These are phyloP conservation scores for Gnomoniopsis smithogilvyi DNA, from an alignment of 2,329 filamentous ascomycete species.

Conservation along the genomic window DNA sequence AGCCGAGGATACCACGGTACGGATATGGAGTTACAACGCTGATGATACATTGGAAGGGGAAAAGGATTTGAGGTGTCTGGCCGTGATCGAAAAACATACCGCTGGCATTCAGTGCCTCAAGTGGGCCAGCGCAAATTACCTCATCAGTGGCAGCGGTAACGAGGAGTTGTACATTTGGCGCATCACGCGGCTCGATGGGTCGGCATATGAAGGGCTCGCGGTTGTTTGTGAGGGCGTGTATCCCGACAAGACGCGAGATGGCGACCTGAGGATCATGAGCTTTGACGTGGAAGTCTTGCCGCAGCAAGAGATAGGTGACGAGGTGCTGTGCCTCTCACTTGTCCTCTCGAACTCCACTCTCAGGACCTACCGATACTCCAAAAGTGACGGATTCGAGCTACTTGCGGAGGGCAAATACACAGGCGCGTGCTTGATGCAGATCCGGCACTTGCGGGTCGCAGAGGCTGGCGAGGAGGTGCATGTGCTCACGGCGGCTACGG, in stretches of 20 bases:
- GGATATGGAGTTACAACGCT: constrained; percentile 59
- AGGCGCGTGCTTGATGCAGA: constrained; percentile 72
- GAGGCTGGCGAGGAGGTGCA: constrained; percentile 26
- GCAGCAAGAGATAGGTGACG: constrained; percentile 9
- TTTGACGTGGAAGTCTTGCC: constrained; percentile 57
- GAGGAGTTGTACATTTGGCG: constrained; percentile 91
- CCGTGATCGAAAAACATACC: constrained; percentile 72
- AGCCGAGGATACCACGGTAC: constrained; percentile 71
- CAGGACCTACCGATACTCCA: constrained; percentile 54
- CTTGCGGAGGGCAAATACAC: constrained; percentile 60
- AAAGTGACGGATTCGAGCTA: constrained; percentile 40
- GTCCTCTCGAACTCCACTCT: constrained; percentile 82
- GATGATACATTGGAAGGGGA: not conserved
- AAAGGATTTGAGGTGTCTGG: constrained; percentile 44
- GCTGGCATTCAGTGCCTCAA: constrained; percentile 78
- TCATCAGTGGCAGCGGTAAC: constrained; percentile 83
- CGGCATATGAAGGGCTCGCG: constrained; percentile 46
- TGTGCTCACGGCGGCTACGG: constrained; percentile 72
- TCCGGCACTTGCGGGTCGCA: constrained; percentile 38
- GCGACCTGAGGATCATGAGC: constrained; percentile 76
- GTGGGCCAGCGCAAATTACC: constrained; percentile 68
- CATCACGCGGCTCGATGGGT: constrained; percentile 48
- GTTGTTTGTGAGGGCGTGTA: constrained; percentile 56
- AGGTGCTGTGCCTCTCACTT: constrained; percentile 61
- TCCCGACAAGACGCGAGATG: constrained; percentile 45